phyloP scores from a whole-genome alignment of 225 moss, liverwort and hornwort genomes.

The Sphagnum tenellum region DNA sequence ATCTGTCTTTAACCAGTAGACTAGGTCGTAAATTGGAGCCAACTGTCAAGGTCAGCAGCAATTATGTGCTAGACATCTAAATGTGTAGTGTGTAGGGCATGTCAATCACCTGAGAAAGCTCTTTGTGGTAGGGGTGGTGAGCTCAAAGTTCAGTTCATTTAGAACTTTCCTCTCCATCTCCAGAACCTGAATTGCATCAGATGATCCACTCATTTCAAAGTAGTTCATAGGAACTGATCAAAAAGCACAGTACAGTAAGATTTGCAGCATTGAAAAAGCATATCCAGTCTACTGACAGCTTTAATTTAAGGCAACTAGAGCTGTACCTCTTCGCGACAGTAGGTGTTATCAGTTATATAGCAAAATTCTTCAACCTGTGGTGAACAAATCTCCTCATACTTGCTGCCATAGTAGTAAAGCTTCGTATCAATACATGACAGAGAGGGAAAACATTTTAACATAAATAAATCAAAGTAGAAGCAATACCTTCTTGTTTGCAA shows the following conservation, averaged over 20 bases:
- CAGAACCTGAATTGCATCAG: constrained; percentile 39
- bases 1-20: too few species aligned
- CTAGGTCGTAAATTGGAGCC: too few species aligned
- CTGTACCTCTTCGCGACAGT: constrained; percentile 70
- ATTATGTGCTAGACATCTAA: too few species aligned
- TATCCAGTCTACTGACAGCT: too few species aligned
- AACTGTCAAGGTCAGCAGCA: too few species aligned
- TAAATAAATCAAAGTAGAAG: too few species aligned
- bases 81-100: neutral
- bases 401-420: constrained; percentile 18
- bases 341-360: constrained; percentile 97
- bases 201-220: neutral
- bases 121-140: constrained; percentile 91
- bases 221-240: neutral
- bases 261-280: too few species aligned
- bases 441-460: too few species aligned
- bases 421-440: too few species aligned
- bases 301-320: too few species aligned
- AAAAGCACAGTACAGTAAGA: too few species aligned
- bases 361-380: constrained; percentile 99
- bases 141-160: constrained; percentile 85
- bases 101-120: constrained; percentile 48
- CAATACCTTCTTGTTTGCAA: too few species aligned
- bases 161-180: constrained; percentile 95
- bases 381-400: constrained; percentile 94